These are phyloP conservation scores for Lachnellula arida DNA, from an alignment of 2,329 filamentous ascomycete genomes.

Conservation along the genomic window DNA sequence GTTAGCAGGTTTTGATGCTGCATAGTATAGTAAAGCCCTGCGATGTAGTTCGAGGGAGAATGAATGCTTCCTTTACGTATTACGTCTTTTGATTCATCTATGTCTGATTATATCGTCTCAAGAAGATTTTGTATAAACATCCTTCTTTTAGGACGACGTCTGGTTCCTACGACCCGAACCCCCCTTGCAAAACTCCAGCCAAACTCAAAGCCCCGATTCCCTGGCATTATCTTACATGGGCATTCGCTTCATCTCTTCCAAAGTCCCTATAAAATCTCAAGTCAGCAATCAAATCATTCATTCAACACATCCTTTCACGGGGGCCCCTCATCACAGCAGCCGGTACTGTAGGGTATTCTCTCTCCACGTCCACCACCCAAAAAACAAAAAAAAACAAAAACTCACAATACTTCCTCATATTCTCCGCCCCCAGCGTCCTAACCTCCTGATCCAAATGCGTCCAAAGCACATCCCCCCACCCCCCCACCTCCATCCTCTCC, in stretches of 20 bases:
- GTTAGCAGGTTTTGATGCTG: background rate
- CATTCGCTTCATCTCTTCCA: conserved; percentile 68
- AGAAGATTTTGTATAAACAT: background rate
- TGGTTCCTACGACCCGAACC: background rate
- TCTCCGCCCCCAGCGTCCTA: conserved; percentile 70
- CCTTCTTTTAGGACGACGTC: too few species aligned
- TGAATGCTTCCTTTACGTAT: background rate
- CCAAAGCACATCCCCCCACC: conserved; percentile 76
- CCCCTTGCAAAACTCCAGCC: background rate
- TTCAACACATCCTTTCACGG: background rate
- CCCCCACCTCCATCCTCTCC: conserved; percentile 58
- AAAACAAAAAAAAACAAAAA: background rate
- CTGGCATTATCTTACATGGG: conserved; percentile 50
- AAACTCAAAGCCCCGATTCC: background rate
- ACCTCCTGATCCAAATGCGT: conserved; percentile 83
- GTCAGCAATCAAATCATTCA: background rate
- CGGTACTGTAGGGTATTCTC: background rate
- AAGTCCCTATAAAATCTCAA: conserved; percentile 42
- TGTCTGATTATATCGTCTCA: background rate
- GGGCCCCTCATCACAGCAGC: background rate
- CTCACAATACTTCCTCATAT: conserved; percentile 71
- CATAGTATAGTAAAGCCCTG: background rate
- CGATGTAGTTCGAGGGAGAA: background rate
- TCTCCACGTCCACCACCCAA: background rate
- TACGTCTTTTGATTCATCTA: too few species aligned